Conservation (phyloP, 495 filamentous ascomycete genomes). For the Aspergillus cristatus region DNA sequence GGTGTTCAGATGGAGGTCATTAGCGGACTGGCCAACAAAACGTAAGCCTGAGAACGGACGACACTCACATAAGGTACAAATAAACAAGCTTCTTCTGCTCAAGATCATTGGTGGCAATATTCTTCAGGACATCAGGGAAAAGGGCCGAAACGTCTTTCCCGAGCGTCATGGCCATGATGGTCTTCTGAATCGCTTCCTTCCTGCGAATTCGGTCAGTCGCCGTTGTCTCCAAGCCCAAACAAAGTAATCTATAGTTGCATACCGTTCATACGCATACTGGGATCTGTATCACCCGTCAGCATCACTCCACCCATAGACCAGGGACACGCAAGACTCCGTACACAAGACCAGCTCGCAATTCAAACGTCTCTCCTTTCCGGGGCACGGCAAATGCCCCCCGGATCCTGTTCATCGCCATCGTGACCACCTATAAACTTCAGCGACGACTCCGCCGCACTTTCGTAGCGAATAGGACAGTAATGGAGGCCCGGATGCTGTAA, state of each 20-base stretch:
- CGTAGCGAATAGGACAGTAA: slow-evolving; percentile 19
- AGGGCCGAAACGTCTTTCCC: slow-evolving; percentile 97
- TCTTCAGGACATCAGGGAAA: slow-evolving; percentile 98
- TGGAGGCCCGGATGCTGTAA: slow-evolving; percentile 11
- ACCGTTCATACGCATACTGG: slow-evolving; percentile 97
- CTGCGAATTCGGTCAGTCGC: slow-evolving; percentile 34
- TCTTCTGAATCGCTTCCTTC: slow-evolving; percentile 98
- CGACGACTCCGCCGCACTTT: slow-evolving; percentile 43
- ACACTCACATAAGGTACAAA: slow-evolving; percentile 84
- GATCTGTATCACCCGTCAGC: slow-evolving; percentile 44
- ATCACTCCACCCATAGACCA: slow-evolving; percentile 3
- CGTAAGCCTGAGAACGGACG: too few species aligned
- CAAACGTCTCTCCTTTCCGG: slow-evolving; percentile 96
- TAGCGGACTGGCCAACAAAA: too few species aligned
- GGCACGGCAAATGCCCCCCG: slow-evolving; percentile 86
- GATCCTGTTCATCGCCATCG: slow-evolving; percentile 93
- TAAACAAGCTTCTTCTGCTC: slow-evolving; percentile 99
- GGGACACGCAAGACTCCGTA: slow-evolving; percentile 25
- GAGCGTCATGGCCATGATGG: slow-evolving; percentile 98
- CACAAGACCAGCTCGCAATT: slow-evolving; percentile 92
- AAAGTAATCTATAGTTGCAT: slow-evolving; percentile 11
- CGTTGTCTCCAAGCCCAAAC: slow-evolving; percentile 1
- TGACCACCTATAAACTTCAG: slow-evolving; percentile 26
- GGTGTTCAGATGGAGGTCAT: neutral
- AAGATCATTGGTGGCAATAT: slow-evolving; percentile 88